Evolutionary conservation across 345 rosid species (phyloP).

Genomic region (Hibiscus mutabilis): DNA sequence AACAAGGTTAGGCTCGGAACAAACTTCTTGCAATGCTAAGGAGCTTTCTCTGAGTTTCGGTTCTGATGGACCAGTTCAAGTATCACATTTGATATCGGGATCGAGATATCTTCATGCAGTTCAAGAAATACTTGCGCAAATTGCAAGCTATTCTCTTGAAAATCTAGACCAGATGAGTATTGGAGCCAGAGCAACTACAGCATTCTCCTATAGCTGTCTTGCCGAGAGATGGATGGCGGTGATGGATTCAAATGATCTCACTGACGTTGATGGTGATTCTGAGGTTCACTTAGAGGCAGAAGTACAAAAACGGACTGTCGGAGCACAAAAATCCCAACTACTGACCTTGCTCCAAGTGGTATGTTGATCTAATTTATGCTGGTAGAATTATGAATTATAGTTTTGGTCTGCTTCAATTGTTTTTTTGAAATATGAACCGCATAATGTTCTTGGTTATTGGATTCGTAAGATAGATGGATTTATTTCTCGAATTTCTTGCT

Average conservation of each 20-base stretch:
- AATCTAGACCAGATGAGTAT: conserved; percentile 33
- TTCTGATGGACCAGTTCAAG: conserved; percentile 29
- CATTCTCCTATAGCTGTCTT: conserved; percentile 14
- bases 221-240: conserved; percentile 2
- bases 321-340: conserved; percentile 56
- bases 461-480: not conserved
- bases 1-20: conserved; percentile 42
- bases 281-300: conserved; percentile 22
- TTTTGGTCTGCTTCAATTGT: not conserved
- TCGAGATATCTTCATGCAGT: conserved; percentile 65
- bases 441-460: not conserved
- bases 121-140: conserved; percentile 79
- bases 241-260: conserved; percentile 22
- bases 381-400: not conserved
- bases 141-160: conserved; percentile 67
- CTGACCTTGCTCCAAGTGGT: conserved; percentile 73
- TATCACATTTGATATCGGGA: conserved; percentile 40
- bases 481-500: too few species aligned
- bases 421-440: not conserved
- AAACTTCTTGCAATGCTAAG: conserved; percentile 43
- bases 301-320: conserved; percentile 24
- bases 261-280: conserved; percentile 19
- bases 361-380: conserved; percentile 19
- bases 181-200: conserved; percentile 17
- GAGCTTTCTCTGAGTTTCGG: conserved; percentile 44